Conservation (phyloP, 805 yeast species). For the Sugiyamaella americana region DNA sequence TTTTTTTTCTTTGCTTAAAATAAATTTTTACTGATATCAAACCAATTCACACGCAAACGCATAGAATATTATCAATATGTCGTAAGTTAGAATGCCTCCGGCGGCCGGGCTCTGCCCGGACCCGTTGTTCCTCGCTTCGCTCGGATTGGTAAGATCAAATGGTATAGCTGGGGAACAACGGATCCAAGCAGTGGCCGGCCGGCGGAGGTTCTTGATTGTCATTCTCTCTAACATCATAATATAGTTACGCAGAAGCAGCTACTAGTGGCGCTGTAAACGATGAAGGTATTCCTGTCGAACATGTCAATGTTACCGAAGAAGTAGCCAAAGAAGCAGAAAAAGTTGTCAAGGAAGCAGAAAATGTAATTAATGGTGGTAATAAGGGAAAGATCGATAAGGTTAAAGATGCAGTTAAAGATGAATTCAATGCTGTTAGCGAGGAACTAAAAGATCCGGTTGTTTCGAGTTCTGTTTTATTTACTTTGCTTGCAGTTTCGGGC, state of each 20-base stretch:
- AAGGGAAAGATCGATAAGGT: not conserved
- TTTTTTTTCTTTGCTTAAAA: no score
- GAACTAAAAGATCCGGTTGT: constrained; percentile 22
- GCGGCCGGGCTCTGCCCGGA: not conserved
- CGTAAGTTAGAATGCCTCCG: not conserved
- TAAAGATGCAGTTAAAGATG: constrained; percentile 3
- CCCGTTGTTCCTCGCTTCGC: not conserved
- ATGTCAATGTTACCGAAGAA: constrained; percentile 8
- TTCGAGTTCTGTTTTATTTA: constrained; percentile 17
- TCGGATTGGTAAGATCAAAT: not conserved
- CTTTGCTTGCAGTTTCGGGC: constrained; percentile 18
- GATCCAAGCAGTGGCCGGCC: not conserved
- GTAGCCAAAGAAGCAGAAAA: constrained; percentile 6
- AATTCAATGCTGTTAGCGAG: constrained; percentile 5
- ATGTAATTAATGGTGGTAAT: not conserved
- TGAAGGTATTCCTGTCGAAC: constrained; percentile 8
- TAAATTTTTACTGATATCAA: no score
- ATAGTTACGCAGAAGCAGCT: constrained; percentile 12
- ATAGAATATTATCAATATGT: no score
- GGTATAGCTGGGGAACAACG: no score
- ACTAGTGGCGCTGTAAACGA: constrained; percentile 4
- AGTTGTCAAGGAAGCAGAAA: constrained; percentile 1
- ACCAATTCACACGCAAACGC: no score
- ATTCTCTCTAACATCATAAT: no score
- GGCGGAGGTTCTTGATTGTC: no score